These are phyloP conservation scores for Arachnomyces sp. DNA, from an alignment of 2,329 filamentous ascomycete species.

Conservation along the genomic window DNA sequence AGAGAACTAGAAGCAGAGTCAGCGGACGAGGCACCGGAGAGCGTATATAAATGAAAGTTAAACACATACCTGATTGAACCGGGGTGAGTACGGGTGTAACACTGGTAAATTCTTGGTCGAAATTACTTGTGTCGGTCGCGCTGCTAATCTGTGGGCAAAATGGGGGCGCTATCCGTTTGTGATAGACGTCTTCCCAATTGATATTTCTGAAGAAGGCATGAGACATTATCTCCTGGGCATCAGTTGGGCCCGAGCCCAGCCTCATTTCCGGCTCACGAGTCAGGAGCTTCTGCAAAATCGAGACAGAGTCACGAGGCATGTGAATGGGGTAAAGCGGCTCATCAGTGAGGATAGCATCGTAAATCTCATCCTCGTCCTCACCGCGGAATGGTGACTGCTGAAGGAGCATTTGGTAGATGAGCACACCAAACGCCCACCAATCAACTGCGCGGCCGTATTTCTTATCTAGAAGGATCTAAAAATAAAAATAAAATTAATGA, in stretches of 20 bases:
- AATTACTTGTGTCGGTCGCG: conserved; percentile 98
- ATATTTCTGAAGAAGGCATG: conserved; percentile 97
- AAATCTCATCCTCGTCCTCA: conserved; percentile 98
- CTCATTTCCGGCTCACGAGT: conserved; percentile 91
- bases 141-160: conserved; percentile 86
- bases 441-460: conserved; percentile 96
- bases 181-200: conserved; percentile 97
- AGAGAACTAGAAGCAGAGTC: conserved; percentile 59
- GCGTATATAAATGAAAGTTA: neutral
- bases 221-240: conserved; percentile 97
- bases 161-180: conserved; percentile 83
- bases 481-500: neutral
- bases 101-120: conserved; percentile 96
- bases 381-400: conserved; percentile 98
- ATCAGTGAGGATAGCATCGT: conserved; percentile 94
- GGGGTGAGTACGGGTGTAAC: conserved; percentile 95
- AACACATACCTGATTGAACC: conserved; percentile 81
- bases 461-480: conserved; percentile 88
- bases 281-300: conserved; percentile 92
- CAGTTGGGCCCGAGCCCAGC: conserved; percentile 87
- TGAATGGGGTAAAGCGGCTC: conserved; percentile 97
- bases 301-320: conserved; percentile 96
- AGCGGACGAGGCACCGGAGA: conserved; percentile 10
- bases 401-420: conserved; percentile 99
- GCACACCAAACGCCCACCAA: conserved; percentile 98